phyloP scores from a whole-genome alignment of 805 yeast species.

The Nematodospora valgi region DNA sequence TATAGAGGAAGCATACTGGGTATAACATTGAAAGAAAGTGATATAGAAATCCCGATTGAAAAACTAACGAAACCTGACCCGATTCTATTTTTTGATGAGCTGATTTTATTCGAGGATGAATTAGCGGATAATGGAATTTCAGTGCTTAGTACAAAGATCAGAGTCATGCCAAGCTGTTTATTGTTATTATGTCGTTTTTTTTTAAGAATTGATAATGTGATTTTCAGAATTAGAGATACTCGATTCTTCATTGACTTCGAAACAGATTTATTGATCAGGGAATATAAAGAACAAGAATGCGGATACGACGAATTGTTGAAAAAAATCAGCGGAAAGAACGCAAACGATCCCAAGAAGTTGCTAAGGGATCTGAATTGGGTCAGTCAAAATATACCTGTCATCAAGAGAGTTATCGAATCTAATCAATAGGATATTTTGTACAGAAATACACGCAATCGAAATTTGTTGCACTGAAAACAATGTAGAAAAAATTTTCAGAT shows the following conservation, averaged over 20 bases:
- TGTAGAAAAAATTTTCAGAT: too few species aligned
- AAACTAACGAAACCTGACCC: slow-evolving; percentile 75
- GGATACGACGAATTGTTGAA: slow-evolving; percentile 29
- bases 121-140: slow-evolving; percentile 94
- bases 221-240: slow-evolving; percentile 80
- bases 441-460: too few species aligned
- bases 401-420: slow-evolving; percentile 11
- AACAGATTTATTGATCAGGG: slow-evolving; percentile 63
- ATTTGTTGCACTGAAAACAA: too few species aligned
- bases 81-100: slow-evolving; percentile 83
- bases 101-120: slow-evolving; percentile 89
- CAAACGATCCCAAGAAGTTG: slow-evolving; percentile 38
- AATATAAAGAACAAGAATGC: slow-evolving; percentile 61
- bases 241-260: slow-evolving; percentile 78
- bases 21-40: slow-evolving; percentile 17
- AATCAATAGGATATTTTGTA: too few species aligned
- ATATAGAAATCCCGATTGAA: slow-evolving; percentile 58
- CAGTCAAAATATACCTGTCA: slow-evolving; percentile 58
- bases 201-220: slow-evolving; percentile 85
- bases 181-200: slow-evolving; percentile 74
- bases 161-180: slow-evolving; percentile 85
- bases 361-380: slow-evolving; percentile 74
- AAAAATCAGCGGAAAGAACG: slow-evolving; percentile 19
- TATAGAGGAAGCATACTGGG: slow-evolving; percentile 60
- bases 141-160: slow-evolving; percentile 67